Evolutionary conservation across 23 red algal genomes (phyloP), one percentile per base, ranked within the genome.

Genomic region (Pyropia yezoensis): DNA sequence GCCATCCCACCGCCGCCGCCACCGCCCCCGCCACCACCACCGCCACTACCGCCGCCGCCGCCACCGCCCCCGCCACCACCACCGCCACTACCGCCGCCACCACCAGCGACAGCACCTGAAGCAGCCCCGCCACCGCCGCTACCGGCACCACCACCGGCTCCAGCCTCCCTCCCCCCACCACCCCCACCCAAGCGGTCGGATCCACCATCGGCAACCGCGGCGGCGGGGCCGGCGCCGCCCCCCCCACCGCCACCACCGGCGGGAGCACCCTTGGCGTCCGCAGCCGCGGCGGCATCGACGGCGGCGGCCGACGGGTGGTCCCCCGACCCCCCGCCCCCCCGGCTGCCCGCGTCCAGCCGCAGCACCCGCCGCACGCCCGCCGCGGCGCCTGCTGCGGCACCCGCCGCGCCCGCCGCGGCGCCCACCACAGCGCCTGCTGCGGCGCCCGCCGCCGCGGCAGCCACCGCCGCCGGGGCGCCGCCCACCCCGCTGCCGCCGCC

Each of bases 371-470:
- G 34, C 9, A 49, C 23, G 7, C 18, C 62, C 62, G 62, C 21
- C n/a, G 30, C 62, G 26, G 18, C 62, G 26, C 60, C 60, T n/a
- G 60, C 18, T n/a, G 16, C 18, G 60, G 18, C 60, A 3, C 18
- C 60, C 28, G 28, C 60, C 18, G 18, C 60, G 60, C 60, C 18
- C 18, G 60, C 60, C 17, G 18, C 18, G 28, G 60, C 60, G 60
- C 60, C 60, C 18, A 3, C 60, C 28, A 29, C 60, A 12, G 28
- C 62, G 34, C 21, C 62, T 18, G 34, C 34, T 24, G 22, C 62
- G 62, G 34, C 39, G 26, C 62, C 18, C 18, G 34, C 20, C 18
- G 30, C 62, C 34, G 19, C 62, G 0, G 11, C 18, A 1, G 11
- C 21, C 21, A 22, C 26, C 21, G 62, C 7, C 22, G 62, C 21